Conservation (phyloP, 2,329 filamentous ascomycete species). For the Penicillium sp. region DNA sequence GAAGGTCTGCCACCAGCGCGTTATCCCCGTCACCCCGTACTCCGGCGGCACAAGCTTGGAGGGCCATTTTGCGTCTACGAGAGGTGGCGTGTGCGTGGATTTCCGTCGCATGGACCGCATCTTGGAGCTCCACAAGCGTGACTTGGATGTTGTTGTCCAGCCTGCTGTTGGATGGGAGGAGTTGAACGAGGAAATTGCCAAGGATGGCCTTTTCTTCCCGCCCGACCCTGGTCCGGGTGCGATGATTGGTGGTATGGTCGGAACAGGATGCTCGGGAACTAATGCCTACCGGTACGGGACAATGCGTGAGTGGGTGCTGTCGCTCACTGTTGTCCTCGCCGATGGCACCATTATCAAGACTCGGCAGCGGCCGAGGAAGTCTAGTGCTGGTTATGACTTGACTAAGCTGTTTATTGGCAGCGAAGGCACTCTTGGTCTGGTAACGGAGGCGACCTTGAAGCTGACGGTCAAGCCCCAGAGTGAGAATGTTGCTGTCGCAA, state of each 20-base stretch:
- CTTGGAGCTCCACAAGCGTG: slow-evolving; percentile 71
- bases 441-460: slow-evolving; percentile 88
- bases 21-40: slow-evolving; percentile 83
- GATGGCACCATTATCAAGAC: slow-evolving; percentile 91
- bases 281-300: slow-evolving; percentile 92
- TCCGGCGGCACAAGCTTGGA: slow-evolving; percentile 87
- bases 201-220: slow-evolving; percentile 82
- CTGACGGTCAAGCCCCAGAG: slow-evolving; percentile 77
- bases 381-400: slow-evolving; percentile 86
- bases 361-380: slow-evolving; percentile 81
- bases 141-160: slow-evolving; percentile 74
- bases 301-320: slow-evolving; percentile 92
- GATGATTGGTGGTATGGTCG: slow-evolving; percentile 76
- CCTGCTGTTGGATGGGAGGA: slow-evolving; percentile 83
- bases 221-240: slow-evolving; percentile 88
- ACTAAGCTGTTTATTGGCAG: slow-evolving; percentile 87
- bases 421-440: slow-evolving; percentile 86
- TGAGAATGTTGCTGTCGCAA: slow-evolving; percentile 76
- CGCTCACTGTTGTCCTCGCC: slow-evolving; percentile 81
- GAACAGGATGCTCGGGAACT: slow-evolving; percentile 64
- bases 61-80: slow-evolving; percentile 81
- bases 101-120: slow-evolving; percentile 84
- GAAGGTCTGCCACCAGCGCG: slow-evolving; percentile 78
- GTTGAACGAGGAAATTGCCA: slow-evolving; percentile 73
- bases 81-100: slow-evolving; percentile 81